phyloP scores from a whole-genome alignment of 345 rosid species.

The Populus euphratica region DNA sequence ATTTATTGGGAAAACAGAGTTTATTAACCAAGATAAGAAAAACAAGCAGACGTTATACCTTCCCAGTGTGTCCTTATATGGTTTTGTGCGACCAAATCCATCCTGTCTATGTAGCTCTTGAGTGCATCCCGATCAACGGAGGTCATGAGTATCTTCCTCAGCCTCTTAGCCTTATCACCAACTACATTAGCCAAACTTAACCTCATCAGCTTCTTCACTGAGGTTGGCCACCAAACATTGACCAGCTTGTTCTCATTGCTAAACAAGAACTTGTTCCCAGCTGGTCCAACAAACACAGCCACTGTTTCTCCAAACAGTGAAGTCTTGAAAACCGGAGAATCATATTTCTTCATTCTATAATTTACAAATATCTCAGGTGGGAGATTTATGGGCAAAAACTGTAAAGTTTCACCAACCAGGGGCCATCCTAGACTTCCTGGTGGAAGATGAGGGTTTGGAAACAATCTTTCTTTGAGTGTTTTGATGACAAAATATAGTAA shows the following conservation, averaged over 20 bases:
- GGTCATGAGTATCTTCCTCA: slow-evolving; percentile 9
- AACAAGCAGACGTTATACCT: background rate
- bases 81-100: slow-evolving; percentile 7
- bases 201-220: background rate
- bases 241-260: slow-evolving; percentile 13
- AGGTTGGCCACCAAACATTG: background rate
- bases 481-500: background rate
- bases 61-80: slow-evolving; percentile 21
- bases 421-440: slow-evolving; percentile 18
- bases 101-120: background rate
- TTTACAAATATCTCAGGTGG: background rate
- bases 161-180: slow-evolving; percentile 24
- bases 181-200: slow-evolving; percentile 11
- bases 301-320: background rate
- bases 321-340: slow-evolving; percentile 5
- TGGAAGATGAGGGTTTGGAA: background rate
- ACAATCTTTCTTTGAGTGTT: background rate
- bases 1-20: background rate
- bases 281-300: background rate
- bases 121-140: background rate
- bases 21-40: background rate
- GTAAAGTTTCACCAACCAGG: background rate
- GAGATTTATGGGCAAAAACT: background rate
- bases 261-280: slow-evolving; percentile 9
- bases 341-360: slow-evolving; percentile 8